These are phyloP conservation scores for Daldinia bambusicola DNA, from an alignment of 495 filamentous ascomycete species.

Conservation along the genomic window DNA sequence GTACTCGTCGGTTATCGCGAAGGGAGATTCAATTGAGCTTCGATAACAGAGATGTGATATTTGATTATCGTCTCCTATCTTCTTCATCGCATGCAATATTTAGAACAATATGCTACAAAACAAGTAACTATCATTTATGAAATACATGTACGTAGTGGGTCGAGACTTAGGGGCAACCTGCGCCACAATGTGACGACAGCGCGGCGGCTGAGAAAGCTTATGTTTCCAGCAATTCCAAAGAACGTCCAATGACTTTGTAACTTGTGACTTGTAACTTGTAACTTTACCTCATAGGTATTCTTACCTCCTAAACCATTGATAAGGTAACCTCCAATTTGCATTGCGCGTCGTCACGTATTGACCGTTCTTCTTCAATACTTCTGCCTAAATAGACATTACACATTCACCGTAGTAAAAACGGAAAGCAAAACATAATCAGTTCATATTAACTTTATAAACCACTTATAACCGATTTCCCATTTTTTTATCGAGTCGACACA, in stretches of 20 bases:
- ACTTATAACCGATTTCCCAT: conserved; percentile 12
- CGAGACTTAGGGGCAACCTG: conserved; percentile 8
- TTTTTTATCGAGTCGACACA: conserved; percentile 12
- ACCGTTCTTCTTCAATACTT: background rate
- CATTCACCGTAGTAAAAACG: background rate
- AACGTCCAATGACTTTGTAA: too few species aligned
- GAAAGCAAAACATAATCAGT: conserved; percentile 12
- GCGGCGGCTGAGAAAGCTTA: conserved; percentile 27
- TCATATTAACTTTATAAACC: conserved; percentile 9
- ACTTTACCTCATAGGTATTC: conserved; percentile 20
- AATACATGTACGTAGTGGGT: background rate
- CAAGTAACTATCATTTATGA: too few species aligned
- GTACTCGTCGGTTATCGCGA: background rate
- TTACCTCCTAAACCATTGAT: conserved; percentile 26
- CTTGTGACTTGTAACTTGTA: conserved; percentile 6
- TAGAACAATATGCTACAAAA: background rate
- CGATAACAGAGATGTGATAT: conserved; percentile 12
- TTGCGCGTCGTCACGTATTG: conserved; percentile 21
- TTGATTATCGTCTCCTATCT: conserved; percentile 1
- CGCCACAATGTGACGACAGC: conserved; percentile 43
- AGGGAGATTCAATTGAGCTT: background rate
- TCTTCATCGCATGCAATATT: background rate
- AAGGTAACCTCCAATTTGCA: conserved; percentile 21
- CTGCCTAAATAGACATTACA: background rate
- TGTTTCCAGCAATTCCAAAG: conserved; percentile 14